Base-by-base conservation (phyloP, 2,329 filamentous ascomycete genomes). In the Aspergillus ruber region DNA sequence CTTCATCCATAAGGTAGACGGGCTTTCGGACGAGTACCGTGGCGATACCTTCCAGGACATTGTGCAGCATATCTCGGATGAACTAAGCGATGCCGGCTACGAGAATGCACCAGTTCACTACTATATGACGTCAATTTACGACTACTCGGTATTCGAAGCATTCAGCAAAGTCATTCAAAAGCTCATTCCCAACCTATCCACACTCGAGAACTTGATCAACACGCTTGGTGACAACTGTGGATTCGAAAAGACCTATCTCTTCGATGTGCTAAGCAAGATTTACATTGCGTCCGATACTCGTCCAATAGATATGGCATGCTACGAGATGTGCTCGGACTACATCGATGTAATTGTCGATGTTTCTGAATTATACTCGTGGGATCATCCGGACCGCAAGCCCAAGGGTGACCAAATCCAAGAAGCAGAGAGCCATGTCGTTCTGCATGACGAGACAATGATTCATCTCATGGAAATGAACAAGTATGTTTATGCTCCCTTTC, bases 91-190 rank as follows among this genome's bases (percentile, higher is more conserved):
- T 65, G 82, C 89, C 51, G 91, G 90, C 10, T 88, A 95, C 64
- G 91, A 95, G 64, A 95, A 95, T 63, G 88, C 90, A 1, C 88
- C 89, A 1, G 88, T 98, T 54, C 90, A 86, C 50, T 98, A 95
- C 71, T 91, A 98, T 67, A 83, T 95, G 48, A 98, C 93, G 12
- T 94, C 87, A 64, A 98, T 98, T 66, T 98, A 97, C 76, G 93
- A 98, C 68, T 91, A 96, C 71, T 94, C 87, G 60, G 95, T 95
- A 63, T 98, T 97, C 65, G 93, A 98, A 70, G 93, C 93, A 43
- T 96, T 98, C 67, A 91, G 86, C 74, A 96, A 96, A 69, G 91
- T 98, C 53, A 95, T 98, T 54, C 93, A 98, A 70, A 96, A 96
- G 68, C 80, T 98, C 25, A 91, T 98, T 44, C 91, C 93, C 0